Evolutionary conservation across 176 grass and related monocot genomes (phyloP).

Genomic region (Areca catechu): DNA sequence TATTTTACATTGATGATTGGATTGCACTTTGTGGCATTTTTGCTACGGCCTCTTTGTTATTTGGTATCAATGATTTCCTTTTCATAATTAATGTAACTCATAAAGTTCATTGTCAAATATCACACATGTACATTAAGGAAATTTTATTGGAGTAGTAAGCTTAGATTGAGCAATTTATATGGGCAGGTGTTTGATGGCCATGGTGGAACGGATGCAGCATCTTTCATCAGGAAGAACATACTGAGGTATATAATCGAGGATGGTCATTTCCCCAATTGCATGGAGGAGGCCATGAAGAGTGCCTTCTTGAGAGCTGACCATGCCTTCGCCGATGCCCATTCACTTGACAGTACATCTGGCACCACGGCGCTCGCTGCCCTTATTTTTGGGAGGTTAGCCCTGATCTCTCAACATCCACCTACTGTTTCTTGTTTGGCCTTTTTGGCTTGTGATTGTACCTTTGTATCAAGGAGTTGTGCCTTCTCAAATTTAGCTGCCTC

Average conservation of each 20-base stretch:
- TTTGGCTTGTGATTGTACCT: too few species aligned
- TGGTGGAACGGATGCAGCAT: conserved; percentile 71
- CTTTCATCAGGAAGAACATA: conserved; percentile 72
- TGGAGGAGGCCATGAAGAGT: conserved; percentile 54
- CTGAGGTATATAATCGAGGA: conserved; percentile 87
- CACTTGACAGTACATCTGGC: conserved; percentile 72
- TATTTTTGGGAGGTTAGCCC: conserved; percentile 59
- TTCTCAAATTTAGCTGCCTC: too few species aligned
- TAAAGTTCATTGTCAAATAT: too few species aligned
- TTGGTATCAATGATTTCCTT: too few species aligned
- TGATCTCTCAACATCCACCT: conserved; percentile 8
- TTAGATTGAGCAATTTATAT: background rate
- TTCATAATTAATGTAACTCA: too few species aligned
- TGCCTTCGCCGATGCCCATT: conserved; percentile 71
- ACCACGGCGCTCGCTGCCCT: conserved; percentile 77
- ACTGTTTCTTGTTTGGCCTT: too few species aligned
- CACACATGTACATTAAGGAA: too few species aligned
- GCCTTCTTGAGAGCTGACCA: conserved; percentile 81
- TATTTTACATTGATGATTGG: too few species aligned
- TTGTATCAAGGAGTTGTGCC: too few species aligned
- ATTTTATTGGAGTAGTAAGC: background rate
- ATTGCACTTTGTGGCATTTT: too few species aligned
- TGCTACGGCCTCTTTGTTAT: too few species aligned
- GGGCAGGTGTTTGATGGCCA: conserved; percentile 94
- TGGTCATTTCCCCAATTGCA: conserved; percentile 56